These are phyloP conservation scores for Clavispora phyllophila DNA, from an alignment of 805 yeast genomes.

Conservation along the genomic window DNA sequence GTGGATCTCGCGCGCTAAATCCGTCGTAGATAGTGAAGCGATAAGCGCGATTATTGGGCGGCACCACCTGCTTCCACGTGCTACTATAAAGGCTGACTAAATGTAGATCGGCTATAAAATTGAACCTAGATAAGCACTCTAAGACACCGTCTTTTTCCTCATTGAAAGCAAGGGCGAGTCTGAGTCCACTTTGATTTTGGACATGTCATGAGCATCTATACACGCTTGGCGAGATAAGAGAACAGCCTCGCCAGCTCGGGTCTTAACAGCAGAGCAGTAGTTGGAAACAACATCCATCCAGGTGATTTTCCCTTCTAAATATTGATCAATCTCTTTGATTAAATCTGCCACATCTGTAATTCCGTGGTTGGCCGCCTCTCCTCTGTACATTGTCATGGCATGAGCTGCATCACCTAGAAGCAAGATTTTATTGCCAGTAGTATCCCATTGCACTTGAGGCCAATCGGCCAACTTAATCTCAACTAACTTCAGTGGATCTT, in stretches of 20 bases:
- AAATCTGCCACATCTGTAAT: constrained; percentile 14
- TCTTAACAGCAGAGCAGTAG: constrained; percentile 9
- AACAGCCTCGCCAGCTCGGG: constrained; percentile 9
- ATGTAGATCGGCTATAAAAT: too few species aligned
- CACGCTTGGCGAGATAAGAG: constrained; percentile 3
- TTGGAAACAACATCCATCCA: constrained; percentile 11
- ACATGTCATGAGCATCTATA: constrained; percentile 3
- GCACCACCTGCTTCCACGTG: too few species aligned
- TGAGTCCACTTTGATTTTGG: constrained; percentile 1
- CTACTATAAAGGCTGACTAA: too few species aligned
- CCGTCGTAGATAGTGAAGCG: too few species aligned
- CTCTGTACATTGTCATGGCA: constrained; percentile 19
- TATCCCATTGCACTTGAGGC: constrained; percentile 15
- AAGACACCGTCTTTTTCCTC: not conserved
- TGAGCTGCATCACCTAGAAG: constrained; percentile 19
- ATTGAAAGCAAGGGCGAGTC: constrained; percentile 1
- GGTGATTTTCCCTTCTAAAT: constrained; percentile 1
- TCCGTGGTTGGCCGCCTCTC: constrained; percentile 19
- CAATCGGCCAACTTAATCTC: constrained; percentile 16
- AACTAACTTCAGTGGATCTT: constrained; percentile 7
- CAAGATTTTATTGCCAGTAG: constrained; percentile 5
- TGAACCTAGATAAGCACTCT: too few species aligned
- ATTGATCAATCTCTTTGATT: constrained; percentile 9
- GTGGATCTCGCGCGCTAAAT: not conserved
- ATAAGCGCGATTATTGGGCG: not conserved